phyloP scores from a whole-genome alignment of 345 rosid species.

The Heritiera littoralis region DNA sequence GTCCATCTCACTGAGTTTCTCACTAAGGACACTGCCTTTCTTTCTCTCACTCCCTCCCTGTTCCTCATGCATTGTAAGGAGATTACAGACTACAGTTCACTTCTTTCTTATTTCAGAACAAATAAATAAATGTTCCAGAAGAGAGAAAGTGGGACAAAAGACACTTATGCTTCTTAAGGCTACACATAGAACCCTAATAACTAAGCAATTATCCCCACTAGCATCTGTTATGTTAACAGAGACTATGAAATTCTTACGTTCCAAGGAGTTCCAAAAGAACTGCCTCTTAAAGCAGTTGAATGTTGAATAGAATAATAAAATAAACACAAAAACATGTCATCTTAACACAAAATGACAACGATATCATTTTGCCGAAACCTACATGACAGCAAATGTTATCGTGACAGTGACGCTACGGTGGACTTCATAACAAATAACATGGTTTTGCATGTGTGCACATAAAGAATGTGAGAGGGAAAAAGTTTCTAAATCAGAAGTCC shows the following conservation, averaged over 20 bases:
- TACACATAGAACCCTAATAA: not conserved
- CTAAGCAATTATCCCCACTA: not conserved
- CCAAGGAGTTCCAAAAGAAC: not conserved
- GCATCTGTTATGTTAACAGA: not conserved
- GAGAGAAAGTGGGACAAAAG: not conserved
- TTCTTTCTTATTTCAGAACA: not conserved
- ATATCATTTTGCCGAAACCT: not conserved
- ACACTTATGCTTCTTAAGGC: not conserved
- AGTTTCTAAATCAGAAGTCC: not conserved
- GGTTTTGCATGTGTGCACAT: not conserved
- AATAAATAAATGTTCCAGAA: not conserved
- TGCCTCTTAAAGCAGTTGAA: not conserved
- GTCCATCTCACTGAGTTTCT: no score
- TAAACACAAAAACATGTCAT: not conserved
- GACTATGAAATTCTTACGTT: not conserved
- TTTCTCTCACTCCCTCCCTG: not conserved
- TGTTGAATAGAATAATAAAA: not conserved
- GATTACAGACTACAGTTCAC: not conserved
- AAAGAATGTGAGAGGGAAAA: slow-evolving; percentile 1
- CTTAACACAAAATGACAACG: not conserved
- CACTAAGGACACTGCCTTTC: no score
- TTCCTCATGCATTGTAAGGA: not conserved
- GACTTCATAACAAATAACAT: not conserved
- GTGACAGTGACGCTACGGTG: not conserved
- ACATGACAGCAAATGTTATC: not conserved